Conservation (phyloP, 805 yeast species). For the Lachancea cidri region DNA sequence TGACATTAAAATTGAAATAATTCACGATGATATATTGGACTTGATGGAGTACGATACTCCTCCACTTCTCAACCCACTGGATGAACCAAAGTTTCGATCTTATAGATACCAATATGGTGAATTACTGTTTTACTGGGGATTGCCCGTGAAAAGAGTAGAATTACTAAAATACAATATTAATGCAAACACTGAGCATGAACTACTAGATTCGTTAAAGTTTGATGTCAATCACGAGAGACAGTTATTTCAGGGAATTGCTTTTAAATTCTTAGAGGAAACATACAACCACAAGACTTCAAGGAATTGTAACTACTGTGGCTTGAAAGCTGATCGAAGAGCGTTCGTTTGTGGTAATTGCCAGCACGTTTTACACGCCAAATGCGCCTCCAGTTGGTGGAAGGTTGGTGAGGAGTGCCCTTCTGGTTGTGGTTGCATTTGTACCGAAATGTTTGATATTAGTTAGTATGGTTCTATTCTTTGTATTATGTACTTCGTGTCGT, state of each 20-base stretch:
- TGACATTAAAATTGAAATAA: conserved; percentile 21
- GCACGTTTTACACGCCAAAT: conserved; percentile 71
- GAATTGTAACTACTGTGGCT: conserved; percentile 63
- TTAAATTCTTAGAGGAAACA: conserved; percentile 25
- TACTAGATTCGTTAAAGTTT: conserved; percentile 18
- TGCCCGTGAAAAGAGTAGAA: conserved; percentile 74
- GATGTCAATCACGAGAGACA: conserved; percentile 26
- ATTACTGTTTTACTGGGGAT: conserved; percentile 75
- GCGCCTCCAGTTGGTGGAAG: conserved; percentile 81
- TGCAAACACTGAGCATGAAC: conserved; percentile 33
- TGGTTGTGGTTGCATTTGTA: conserved; percentile 81
- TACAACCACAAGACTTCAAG: conserved; percentile 16
- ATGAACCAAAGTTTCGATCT: conserved; percentile 24
- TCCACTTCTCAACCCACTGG: conserved; percentile 22
- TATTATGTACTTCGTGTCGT: no score
- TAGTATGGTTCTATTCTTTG: background rate
- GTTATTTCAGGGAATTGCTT: conserved; percentile 31
- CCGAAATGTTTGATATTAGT: conserved; percentile 29
- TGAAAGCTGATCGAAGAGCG: conserved; percentile 53
- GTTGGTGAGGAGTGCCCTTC: conserved; percentile 59
- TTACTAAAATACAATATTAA: conserved; percentile 46
- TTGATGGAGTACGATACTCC: conserved; percentile 13
- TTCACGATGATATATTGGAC: conserved; percentile 26
- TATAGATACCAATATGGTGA: conserved; percentile 73
- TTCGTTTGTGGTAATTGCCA: conserved; percentile 70